These are phyloP conservation scores for Amanita subjunquillea DNA, from an alignment of 768 basidiomycete species.

Conservation along the genomic window DNA sequence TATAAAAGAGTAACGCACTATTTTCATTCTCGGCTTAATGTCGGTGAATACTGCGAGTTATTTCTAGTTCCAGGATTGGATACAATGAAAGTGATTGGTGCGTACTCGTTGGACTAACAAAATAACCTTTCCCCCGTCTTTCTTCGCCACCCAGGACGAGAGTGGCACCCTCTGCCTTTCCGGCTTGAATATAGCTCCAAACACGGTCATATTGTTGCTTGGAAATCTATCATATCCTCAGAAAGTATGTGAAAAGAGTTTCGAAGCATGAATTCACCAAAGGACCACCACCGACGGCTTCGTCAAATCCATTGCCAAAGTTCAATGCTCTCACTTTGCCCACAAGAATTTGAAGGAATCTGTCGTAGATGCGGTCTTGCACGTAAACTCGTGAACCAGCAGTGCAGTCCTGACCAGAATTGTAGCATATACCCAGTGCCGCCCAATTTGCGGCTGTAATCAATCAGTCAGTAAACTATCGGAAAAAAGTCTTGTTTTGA, in stretches of 20 bases:
- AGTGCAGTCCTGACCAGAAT: conserved; percentile 89
- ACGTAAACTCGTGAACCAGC: conserved; percentile 88
- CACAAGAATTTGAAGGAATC: conserved; percentile 60
- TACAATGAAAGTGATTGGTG: background rate
- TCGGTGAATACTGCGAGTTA: conserved; percentile 64
- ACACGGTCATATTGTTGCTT: conserved; percentile 80
- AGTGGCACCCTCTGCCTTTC: conserved; percentile 77
- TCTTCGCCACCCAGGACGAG: conserved; percentile 73
- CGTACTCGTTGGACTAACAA: conserved; percentile 83
- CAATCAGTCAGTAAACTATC: background rate
- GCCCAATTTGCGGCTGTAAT: conserved; percentile 71
- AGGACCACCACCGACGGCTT: conserved; percentile 68
- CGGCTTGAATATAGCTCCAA: conserved; percentile 81
- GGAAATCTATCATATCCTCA: conserved; percentile 44
- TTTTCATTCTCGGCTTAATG: conserved; percentile 73
- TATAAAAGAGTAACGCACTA: conserved; percentile 36
- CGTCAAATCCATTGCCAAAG: conserved; percentile 77
- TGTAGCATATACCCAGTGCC: conserved; percentile 78
- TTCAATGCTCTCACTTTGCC: conserved; percentile 57
- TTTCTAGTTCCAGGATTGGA: background rate
- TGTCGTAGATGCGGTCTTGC: conserved; percentile 81
- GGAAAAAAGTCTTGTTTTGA: no score
- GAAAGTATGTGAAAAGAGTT: background rate
- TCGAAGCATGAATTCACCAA: conserved; percentile 36
- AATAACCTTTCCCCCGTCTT: conserved; percentile 71